A percentile compares a stretch with the other conserved stretches of the same genome.
phyloP scores from a whole-genome alignment of 1,139 yeast species.

The Taiozyma sp. region DNA sequence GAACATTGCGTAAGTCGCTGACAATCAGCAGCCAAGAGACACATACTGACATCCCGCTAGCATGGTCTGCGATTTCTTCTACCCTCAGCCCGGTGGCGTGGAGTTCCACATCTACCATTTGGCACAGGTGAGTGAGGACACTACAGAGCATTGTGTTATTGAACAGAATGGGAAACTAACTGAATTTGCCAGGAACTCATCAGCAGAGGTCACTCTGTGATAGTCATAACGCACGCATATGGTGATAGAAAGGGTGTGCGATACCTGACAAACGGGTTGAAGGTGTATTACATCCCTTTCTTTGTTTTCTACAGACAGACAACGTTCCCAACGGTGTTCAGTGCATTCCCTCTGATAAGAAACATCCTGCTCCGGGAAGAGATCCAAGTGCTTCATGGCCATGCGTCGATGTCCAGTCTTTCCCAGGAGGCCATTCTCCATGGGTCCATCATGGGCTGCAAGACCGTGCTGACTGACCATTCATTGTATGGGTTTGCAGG shows the following conservation, averaged over 20 bases:
- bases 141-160: neutral
- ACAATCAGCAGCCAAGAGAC: neutral
- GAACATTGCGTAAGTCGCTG: slow-evolving; percentile 12
- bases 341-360: slow-evolving; percentile 79
- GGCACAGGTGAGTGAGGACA: slow-evolving; percentile 23
- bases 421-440: slow-evolving; percentile 90
- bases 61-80: slow-evolving; percentile 96
- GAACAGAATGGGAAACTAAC: neutral
- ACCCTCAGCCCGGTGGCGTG: slow-evolving; percentile 98
- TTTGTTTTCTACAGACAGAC: slow-evolving; percentile 75
- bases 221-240: slow-evolving; percentile 85
- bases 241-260: slow-evolving; percentile 79
- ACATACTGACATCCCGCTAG: slow-evolving; percentile 27
- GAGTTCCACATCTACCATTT: slow-evolving; percentile 91
- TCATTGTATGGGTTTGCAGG: slow-evolving; percentile 93
- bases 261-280: slow-evolving; percentile 79
- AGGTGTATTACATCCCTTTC: slow-evolving; percentile 88
- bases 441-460: slow-evolving; percentile 88
- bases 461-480: slow-evolving; percentile 92
- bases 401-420: slow-evolving; percentile 80
- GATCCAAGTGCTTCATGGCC: slow-evolving; percentile 91
- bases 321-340: slow-evolving; percentile 84
- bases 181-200: slow-evolving; percentile 45
- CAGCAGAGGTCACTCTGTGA: slow-evolving; percentile 84
- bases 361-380: slow-evolving; percentile 81